phyloP scores from a whole-genome alignment of 1,284 basidiomycete genomes.

The Tilletia indica region DNA sequence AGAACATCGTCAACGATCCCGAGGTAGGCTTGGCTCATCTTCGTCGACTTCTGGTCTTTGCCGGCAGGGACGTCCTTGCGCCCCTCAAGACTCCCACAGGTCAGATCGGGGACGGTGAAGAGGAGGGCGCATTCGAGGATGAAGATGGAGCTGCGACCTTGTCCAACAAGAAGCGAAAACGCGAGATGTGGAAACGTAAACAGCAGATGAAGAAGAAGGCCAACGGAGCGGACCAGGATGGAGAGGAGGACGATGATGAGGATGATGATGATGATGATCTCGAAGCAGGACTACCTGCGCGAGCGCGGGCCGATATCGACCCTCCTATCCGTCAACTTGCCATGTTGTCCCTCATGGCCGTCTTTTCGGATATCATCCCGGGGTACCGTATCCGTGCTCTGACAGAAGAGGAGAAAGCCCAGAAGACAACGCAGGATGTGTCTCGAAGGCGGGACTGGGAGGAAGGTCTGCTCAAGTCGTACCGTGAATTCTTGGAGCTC shows the following conservation, averaged over 20 bases:
- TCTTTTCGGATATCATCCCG: constrained; percentile 93
- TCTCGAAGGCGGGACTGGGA: constrained; percentile 89
- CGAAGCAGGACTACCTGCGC: constrained; percentile 59
- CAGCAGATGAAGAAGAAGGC: constrained; percentile 10
- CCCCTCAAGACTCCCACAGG: constrained; percentile 14
- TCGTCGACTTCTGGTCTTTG: constrained; percentile 44
- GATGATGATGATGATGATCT: not conserved
- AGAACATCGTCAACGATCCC: constrained; percentile 48
- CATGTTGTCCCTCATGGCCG: constrained; percentile 83
- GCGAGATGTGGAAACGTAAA: constrained; percentile 40
- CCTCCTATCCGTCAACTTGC: constrained; percentile 80
- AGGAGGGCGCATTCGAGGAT: not conserved
- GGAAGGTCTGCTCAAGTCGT: constrained; percentile 84
- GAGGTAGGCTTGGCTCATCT: constrained; percentile 44
- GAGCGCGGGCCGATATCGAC: constrained; percentile 64
- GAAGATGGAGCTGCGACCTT: constrained; percentile 8
- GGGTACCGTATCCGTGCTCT: constrained; percentile 75
- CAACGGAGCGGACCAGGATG: not conserved
- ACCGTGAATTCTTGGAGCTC: constrained; percentile 81
- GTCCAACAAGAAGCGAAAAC: constrained; percentile 26
- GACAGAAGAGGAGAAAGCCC: constrained; percentile 83
- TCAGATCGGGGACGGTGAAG: not conserved
- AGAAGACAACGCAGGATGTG: constrained; percentile 93
- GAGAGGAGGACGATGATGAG: constrained; percentile 43
- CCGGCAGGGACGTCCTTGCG: constrained; percentile 23